Percentiles rank a stretch among this genome's conserved stretches.
Conservation (phyloP, 1,284 basidiomycete genomes). For the Rhizopogon parksii region DNA sequence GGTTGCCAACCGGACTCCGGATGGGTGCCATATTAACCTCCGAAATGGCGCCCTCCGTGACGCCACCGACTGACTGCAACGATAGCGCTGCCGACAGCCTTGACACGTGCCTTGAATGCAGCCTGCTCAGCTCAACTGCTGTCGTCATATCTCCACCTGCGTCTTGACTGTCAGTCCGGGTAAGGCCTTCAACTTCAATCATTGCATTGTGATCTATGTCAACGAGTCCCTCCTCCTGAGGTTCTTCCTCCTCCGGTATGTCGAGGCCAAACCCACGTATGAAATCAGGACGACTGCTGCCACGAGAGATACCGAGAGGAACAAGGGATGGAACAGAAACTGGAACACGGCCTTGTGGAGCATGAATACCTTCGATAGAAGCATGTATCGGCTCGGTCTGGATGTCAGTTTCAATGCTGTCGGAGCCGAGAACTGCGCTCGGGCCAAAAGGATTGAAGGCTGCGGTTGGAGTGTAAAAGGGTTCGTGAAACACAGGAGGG, state of each 20-base stretch:
- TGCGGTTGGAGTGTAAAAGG: slow-evolving; percentile 35
- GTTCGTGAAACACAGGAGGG: slow-evolving; percentile 30
- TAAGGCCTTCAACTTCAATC: slow-evolving; percentile 18
- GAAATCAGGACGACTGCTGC: slow-evolving; percentile 63
- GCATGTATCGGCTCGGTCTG: slow-evolving; percentile 11
- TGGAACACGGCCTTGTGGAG: slow-evolving; percentile 57
- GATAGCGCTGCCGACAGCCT: slow-evolving; percentile 60
- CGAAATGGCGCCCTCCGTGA: slow-evolving; percentile 25
- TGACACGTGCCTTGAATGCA: slow-evolving; percentile 68
- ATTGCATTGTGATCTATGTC: slow-evolving; percentile 25
- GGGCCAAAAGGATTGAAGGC: slow-evolving; percentile 59
- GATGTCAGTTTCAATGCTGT: slow-evolving; percentile 32
- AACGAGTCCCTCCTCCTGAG: slow-evolving; percentile 32
- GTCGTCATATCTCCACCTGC: slow-evolving; percentile 31
- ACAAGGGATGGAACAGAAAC: slow-evolving; percentile 40
- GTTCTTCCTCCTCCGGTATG: slow-evolving; percentile 59
- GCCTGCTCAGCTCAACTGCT: slow-evolving; percentile 42
- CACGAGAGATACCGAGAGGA: slow-evolving; percentile 38
- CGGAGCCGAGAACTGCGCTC: slow-evolving; percentile 44
- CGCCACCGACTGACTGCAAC: slow-evolving; percentile 53
- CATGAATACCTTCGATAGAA: slow-evolving; percentile 36
- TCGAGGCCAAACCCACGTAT: slow-evolving; percentile 70
- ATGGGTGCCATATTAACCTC: slow-evolving; percentile 25
- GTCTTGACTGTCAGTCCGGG: slow-evolving; percentile 14
- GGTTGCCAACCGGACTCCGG: slow-evolving; percentile 25